phyloP scores from a whole-genome alignment of 345 rosid species.

The Alliaria petiolata region DNA sequence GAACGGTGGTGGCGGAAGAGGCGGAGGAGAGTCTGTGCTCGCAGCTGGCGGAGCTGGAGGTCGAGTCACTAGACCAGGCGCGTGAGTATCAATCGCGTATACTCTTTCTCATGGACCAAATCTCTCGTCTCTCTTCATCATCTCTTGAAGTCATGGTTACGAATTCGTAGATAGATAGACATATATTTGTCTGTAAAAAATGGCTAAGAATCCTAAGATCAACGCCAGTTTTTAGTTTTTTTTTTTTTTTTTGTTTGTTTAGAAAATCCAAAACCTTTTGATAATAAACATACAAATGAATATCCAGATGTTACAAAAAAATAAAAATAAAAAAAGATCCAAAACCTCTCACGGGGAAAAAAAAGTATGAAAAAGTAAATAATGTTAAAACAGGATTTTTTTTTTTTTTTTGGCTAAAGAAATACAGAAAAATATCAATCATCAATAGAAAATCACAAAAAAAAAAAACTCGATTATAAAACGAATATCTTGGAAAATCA shows the following conservation, averaged over 20 bases:
- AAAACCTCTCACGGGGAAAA: too few species aligned
- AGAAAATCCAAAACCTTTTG: not conserved
- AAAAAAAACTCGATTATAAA: too few species aligned
- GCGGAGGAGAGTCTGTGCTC: conserved; percentile 81
- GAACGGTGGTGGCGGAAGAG: conserved; percentile 69
- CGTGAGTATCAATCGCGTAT: conserved; percentile 58
- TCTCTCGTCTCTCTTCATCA: conserved; percentile 38
- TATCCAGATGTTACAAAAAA: too few species aligned
- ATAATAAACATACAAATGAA: too few species aligned
- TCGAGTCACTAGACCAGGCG: conserved; percentile 66
- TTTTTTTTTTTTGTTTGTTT: not conserved
- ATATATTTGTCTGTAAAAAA: not conserved
- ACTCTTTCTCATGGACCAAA: conserved; percentile 49
- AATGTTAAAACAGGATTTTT: too few species aligned
- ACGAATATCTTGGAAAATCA: too few species aligned
- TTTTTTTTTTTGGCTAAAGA: too few species aligned
- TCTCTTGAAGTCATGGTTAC: conserved; percentile 1
- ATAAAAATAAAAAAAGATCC: too few species aligned
- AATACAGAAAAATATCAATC: too few species aligned
- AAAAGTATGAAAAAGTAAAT: too few species aligned
- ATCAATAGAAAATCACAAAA: too few species aligned
- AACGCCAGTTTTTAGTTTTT: not conserved
- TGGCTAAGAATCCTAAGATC: not conserved
- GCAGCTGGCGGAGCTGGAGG: conserved; percentile 85
- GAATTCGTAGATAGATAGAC: not conserved